Conservation (phyloP, 495 filamentous ascomycete genomes). For the Penicillium longicatenatum region DNA sequence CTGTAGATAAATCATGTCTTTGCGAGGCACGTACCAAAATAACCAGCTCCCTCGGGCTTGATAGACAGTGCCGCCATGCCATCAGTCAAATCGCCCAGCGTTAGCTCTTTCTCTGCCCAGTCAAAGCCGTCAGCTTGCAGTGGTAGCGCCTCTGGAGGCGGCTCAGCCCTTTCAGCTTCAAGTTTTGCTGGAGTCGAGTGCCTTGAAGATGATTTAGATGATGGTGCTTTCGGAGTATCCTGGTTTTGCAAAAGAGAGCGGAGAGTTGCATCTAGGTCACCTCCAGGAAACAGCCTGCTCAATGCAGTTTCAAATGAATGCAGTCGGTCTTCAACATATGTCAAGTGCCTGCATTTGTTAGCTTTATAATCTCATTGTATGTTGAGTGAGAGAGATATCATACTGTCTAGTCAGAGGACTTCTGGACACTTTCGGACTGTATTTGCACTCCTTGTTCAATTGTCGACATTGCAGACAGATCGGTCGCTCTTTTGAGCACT, state of each 20-base stretch:
- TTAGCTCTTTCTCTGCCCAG: constrained; percentile 51
- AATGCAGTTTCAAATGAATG: constrained; percentile 48
- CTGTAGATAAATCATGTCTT: not conserved
- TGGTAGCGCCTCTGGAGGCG: constrained; percentile 47
- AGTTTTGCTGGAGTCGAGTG: constrained; percentile 42
- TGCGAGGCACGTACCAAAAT: constrained; percentile 41
- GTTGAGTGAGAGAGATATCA: constrained; percentile 12
- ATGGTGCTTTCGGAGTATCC: constrained; percentile 34
- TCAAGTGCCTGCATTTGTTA: constrained; percentile 44
- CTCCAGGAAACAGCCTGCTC: constrained; percentile 46
- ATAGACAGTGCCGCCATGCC: constrained; percentile 57
- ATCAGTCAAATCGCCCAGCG: constrained; percentile 48
- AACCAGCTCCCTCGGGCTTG: constrained; percentile 51
- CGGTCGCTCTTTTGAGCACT: constrained; percentile 55
- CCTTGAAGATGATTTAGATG: constrained; percentile 43
- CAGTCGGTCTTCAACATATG: constrained; percentile 52
- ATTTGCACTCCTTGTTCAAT: constrained; percentile 49
- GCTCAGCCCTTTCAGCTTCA: constrained; percentile 40
- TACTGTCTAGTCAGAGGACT: constrained; percentile 53
- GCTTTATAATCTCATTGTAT: constrained; percentile 1
- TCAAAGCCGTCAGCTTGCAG: constrained; percentile 56
- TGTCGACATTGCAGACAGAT: constrained; percentile 48
- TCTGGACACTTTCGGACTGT: constrained; percentile 50
- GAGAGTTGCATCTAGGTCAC: constrained; percentile 50
- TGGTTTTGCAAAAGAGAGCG: constrained; percentile 46